Conservation (phyloP, 2,329 filamentous ascomycete species). For the Zasmidium citrigriseum region DNA sequence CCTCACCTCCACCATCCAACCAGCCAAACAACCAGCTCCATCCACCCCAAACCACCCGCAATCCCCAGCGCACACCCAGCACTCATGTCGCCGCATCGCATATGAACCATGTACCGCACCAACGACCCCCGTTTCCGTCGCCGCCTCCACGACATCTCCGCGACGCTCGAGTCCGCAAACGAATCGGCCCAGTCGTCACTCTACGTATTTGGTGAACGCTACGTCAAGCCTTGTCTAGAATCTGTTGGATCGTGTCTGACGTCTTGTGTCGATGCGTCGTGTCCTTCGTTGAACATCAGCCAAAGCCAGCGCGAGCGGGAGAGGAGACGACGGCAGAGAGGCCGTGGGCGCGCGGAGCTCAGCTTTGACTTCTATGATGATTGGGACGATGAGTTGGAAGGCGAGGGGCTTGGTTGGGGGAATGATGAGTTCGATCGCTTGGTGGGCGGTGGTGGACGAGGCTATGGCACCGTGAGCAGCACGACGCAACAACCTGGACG, state of each 20-base stretch:
- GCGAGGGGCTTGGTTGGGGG: slow-evolving; percentile 68
- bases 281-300: slow-evolving; percentile 38
- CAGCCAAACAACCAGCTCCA: too few relatives aligned
- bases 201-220: slow-evolving; percentile 84
- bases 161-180: slow-evolving; percentile 86
- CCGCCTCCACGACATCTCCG: slow-evolving; percentile 88
- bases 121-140: slow-evolving; percentile 86
- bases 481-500: slow-evolving; percentile 62
- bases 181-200: slow-evolving; percentile 89
- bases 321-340: slow-evolving; percentile 65
- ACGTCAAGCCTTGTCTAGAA: slow-evolving; percentile 77
- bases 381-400: slow-evolving; percentile 73
- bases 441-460: slow-evolving; percentile 58
- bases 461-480: slow-evolving; percentile 35
- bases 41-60: too few relatives aligned
- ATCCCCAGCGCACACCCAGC: neutral
- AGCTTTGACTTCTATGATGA: slow-evolving; percentile 98
- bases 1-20: too few relatives aligned
- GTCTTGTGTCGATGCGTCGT: slow-evolving; percentile 62
- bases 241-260: slow-evolving; percentile 67
- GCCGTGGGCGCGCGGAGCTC: slow-evolving; percentile 68
- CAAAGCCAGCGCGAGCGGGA: slow-evolving; percentile 57
- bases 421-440: slow-evolving; percentile 84
- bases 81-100: neutral
- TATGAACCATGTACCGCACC: slow-evolving; percentile 58